These are phyloP conservation scores for Brasenia schreberi DNA, from an alignment of 164 flowering plant species.

Conservation along the genomic window DNA sequence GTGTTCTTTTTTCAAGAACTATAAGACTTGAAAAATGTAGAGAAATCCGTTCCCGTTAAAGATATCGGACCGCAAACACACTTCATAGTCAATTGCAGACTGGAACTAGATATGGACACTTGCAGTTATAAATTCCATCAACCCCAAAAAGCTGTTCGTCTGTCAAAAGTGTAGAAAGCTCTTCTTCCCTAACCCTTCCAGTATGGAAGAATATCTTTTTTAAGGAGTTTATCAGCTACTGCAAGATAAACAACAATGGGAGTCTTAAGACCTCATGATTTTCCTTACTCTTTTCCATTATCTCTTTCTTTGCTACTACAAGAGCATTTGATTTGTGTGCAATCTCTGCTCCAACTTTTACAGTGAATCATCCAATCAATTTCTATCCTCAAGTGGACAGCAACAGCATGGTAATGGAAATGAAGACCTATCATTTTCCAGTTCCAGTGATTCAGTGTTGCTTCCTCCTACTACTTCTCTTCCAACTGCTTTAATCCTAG, in stretches of 20 bases:
- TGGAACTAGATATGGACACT: constrained; percentile 75
- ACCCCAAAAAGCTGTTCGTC: constrained; percentile 77
- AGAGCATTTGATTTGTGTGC: constrained; percentile 46
- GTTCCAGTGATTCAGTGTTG: too few relatives aligned
- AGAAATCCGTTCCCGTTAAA: constrained; percentile 77
- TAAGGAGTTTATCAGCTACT: constrained; percentile 74
- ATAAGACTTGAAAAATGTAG: too few relatives aligned
- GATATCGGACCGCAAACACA: constrained; percentile 74
- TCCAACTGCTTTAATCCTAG: too few relatives aligned
- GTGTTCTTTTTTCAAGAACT: too few relatives aligned
- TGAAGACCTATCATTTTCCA: too few relatives aligned
- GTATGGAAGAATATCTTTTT: constrained; percentile 46
- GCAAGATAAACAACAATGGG: constrained; percentile 72
- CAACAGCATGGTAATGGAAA: constrained; percentile 30
- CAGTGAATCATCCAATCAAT: constrained; percentile 99
- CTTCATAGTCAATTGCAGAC: constrained; percentile 96
- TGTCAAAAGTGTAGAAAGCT: constrained; percentile 28
- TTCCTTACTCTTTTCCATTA: constrained; percentile 61
- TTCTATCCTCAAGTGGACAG: constrained; percentile 96
- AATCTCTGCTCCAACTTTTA: constrained; percentile 70
- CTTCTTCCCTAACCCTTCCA: too few relatives aligned
- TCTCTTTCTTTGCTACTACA: constrained; percentile 83
- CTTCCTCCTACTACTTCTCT: too few relatives aligned
- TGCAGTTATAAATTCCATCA: constrained; percentile 47
- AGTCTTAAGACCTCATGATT: constrained; percentile 25